phyloP scores from a whole-genome alignment of 352 stramenopile genomes.

The Thalassiosira hispida region DNA sequence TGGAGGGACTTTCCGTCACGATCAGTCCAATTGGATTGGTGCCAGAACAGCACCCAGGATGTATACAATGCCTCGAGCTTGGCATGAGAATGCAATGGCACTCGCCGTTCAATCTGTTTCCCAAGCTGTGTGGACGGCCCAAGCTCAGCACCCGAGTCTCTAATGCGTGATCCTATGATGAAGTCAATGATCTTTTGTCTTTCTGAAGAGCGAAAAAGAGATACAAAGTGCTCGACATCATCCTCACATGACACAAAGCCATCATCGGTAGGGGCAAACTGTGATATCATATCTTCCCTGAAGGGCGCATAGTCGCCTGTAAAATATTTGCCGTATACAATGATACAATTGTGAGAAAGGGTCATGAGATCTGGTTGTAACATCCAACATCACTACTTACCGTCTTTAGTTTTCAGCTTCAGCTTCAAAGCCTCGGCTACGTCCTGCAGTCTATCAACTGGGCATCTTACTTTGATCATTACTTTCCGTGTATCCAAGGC shows the following conservation, averaged over 20 bases:
- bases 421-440: constrained; percentile 83
- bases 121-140: constrained; percentile 68
- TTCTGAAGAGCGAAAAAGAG: constrained; percentile 78
- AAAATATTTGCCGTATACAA: neutral
- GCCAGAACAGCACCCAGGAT: constrained; percentile 80
- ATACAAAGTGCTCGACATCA: constrained; percentile 55
- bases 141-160: constrained; percentile 83
- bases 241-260: constrained; percentile 60
- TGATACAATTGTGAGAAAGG: constrained; percentile 8
- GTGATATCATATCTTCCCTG: constrained; percentile 72
- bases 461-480: constrained; percentile 85
- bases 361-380: neutral
- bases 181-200: constrained; percentile 86
- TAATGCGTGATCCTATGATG: constrained; percentile 81
- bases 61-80: constrained; percentile 78
- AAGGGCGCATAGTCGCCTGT: constrained; percentile 72
- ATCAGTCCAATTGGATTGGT: constrained; percentile 68
- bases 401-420: constrained; percentile 81
- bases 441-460: constrained; percentile 80
- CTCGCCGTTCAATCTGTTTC: constrained; percentile 77
- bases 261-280: constrained; percentile 66
- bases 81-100: constrained; percentile 81
- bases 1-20: constrained; percentile 43
- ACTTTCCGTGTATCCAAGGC: constrained; percentile 76
- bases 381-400: constrained; percentile 45